Evolutionary conservation across 116 monocot species (phyloP).

Genomic region (Phalaenopsis hybrid): DNA sequence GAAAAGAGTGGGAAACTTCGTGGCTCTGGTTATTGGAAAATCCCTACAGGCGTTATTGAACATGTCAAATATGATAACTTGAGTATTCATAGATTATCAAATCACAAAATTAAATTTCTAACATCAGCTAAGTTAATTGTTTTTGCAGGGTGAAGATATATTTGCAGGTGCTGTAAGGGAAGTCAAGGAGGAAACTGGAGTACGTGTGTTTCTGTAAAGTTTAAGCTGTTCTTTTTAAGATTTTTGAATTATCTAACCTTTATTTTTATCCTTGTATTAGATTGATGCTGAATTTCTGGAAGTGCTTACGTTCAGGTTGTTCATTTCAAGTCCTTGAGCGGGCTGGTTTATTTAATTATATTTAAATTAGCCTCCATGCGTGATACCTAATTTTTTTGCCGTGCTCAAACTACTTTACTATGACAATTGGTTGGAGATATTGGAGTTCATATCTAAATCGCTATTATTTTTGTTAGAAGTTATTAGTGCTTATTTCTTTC

Average conservation of each 20-base stretch:
- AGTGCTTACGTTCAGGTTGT: slow-evolving; percentile 57
- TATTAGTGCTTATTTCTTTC: too few relatives aligned
- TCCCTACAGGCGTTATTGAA: slow-evolving; percentile 54
- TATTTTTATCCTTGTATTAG: slow-evolving; percentile 16
- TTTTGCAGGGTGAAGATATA: slow-evolving; percentile 47
- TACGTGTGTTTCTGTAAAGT: slow-evolving; percentile 15
- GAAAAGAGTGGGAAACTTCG: slow-evolving; percentile 38
- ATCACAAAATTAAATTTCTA: not conserved
- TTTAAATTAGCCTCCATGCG: too few relatives aligned
- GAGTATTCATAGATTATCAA: not conserved
- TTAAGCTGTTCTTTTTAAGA: not conserved
- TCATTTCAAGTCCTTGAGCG: not conserved
- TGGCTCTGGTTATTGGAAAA: slow-evolving; percentile 42
- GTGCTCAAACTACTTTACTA: too few relatives aligned
- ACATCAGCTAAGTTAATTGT: not conserved
- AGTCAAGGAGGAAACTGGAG: slow-evolving; percentile 64
- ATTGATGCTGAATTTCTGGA: slow-evolving; percentile 57
- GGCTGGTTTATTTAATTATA: not conserved
- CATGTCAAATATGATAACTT: slow-evolving; percentile 24
- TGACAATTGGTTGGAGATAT: too few relatives aligned
- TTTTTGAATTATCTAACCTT: not conserved
- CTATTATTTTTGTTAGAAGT: too few relatives aligned
- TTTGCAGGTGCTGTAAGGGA: slow-evolving; percentile 44
- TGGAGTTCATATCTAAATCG: too few relatives aligned
- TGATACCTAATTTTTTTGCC: too few relatives aligned